Evolutionary conservation across 768 basidiomycete species (phyloP), one percentile per base, ranked within the genome.

Genomic region (Psilocybe sp.): DNA sequence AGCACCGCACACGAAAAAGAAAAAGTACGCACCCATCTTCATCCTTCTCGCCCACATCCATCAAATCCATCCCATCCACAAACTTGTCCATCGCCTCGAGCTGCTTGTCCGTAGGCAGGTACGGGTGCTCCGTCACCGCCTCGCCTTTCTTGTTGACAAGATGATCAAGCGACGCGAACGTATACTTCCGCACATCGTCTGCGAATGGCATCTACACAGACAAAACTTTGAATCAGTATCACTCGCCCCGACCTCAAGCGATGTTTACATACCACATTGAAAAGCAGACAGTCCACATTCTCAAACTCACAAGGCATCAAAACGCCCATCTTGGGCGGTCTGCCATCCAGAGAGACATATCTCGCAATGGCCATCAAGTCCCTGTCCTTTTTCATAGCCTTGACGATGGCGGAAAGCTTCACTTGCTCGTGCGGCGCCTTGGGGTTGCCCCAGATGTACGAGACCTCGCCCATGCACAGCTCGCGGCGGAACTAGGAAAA

Each of bases 51-150:
- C 84, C 88, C 0, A 79, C 84, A 20, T 80, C 72, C 80, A 80
- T 86, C 43, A 99, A 75, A 61, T 96, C 88, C 92, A 98, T 90
- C 8, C 79, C 76, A 56, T 93, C 88, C 8, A 99, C 92, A 43
- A 96, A 86, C 1, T 80, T 67, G 48, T 87, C 87, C 95, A 99
- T 98, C 1, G 85, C 86, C 16, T 79, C 77, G 44, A 83, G 68
- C 61, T 93, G 91, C 41, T 81, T 79, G 46, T 85, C 72, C 0
- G 89, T 93, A 10, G 94, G 92, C 15, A 98, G 68, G 59, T 85
- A 88, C 11, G 89, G 82, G 64, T 99, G 96, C 52, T 83, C 81
- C 16, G 70, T 79, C 34, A 98, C 65, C 0, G 64, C 65, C 57
- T 90, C 85, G 2, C 93, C 92, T 40, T 84, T 86, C 63, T 82